Evolutionary conservation across 73 alveolate genomes (phyloP).

Genomic region (Tetrahymena malaccensis): DNA sequence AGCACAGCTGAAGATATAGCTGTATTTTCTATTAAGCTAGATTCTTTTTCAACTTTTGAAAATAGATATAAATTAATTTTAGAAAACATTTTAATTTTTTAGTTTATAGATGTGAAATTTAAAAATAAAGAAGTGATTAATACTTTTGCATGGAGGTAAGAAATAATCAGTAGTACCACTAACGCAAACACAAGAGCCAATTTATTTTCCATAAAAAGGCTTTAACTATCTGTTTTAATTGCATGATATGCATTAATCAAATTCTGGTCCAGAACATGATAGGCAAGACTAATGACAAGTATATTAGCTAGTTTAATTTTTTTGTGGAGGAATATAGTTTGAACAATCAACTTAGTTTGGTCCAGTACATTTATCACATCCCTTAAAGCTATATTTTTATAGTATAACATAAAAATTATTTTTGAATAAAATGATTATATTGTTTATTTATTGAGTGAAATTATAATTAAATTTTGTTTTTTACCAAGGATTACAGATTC

Average conservation of each 20-base stretch:
- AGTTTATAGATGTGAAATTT: too few species aligned
- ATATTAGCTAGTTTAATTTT: neutral
- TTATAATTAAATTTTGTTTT: too few species aligned
- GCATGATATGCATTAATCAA: neutral
- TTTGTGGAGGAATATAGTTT: neutral
- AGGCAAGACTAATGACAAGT: neutral
- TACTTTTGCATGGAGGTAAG: neutral
- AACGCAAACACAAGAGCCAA: neutral
- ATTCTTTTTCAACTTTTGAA: neutral
- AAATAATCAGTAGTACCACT: neutral
- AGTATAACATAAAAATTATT: too few species aligned
- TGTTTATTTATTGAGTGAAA: too few species aligned
- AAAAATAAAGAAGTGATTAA: too few species aligned
- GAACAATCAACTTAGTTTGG: neutral
- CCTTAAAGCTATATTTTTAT: neutral
- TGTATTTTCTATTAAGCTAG: neutral
- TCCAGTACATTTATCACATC: neutral
- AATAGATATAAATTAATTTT: neutral
- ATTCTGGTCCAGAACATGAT: neutral
- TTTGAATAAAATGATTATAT: too few species aligned
- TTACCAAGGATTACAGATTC: neutral
- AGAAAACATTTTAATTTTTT: too few species aligned
- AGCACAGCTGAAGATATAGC: neutral
- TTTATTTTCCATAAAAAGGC: neutral
- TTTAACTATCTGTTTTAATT: neutral